Evolutionary conservation across 768 basidiomycete species (phyloP).

Genomic region (Crassisporium funariophilum): DNA sequence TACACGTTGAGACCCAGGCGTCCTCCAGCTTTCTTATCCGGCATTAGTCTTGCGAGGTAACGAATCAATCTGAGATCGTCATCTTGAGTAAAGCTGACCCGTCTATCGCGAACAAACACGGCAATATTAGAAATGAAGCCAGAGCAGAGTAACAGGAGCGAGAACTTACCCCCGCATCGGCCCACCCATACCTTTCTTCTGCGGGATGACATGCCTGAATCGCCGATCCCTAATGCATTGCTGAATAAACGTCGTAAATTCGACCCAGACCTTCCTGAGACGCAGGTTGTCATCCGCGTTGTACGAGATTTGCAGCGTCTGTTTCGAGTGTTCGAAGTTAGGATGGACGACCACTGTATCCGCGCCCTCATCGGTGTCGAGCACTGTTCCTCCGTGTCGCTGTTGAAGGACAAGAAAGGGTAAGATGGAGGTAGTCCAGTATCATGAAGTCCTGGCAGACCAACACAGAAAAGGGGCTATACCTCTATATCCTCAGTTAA

Average conservation of each 20-base stretch:
- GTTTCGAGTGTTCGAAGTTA: background rate
- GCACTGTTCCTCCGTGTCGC: constrained; percentile 31
- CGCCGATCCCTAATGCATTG: constrained; percentile 20
- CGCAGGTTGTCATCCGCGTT: constrained; percentile 11
- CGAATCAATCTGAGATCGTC: constrained; percentile 41
- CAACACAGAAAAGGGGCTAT: no score
- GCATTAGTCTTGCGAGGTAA: constrained; percentile 38
- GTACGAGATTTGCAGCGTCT: constrained; percentile 19
- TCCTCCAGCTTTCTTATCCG: constrained; percentile 39
- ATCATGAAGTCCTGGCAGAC: background rate
- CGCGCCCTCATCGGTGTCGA: constrained; percentile 16
- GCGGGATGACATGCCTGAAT: constrained; percentile 19
- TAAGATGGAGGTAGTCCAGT: background rate
- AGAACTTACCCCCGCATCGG: constrained; percentile 11
- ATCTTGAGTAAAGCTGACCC: constrained; percentile 34
- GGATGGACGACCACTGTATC: constrained; percentile 27
- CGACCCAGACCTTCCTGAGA: constrained; percentile 22
- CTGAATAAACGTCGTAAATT: constrained; percentile 28
- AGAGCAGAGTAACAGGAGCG: background rate
- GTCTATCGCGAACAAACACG: constrained; percentile 11
- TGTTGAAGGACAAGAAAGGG: constrained; percentile 8
- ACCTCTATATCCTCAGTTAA: constrained; percentile 38
- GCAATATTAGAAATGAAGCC: background rate
- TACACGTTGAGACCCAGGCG: constrained; percentile 40
- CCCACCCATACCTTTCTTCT: constrained; percentile 34